Percentiles rank a stretch among this genome's conserved stretches.
phyloP scores from a whole-genome alignment of 441 rosid species.

The Croton laevigatus region DNA sequence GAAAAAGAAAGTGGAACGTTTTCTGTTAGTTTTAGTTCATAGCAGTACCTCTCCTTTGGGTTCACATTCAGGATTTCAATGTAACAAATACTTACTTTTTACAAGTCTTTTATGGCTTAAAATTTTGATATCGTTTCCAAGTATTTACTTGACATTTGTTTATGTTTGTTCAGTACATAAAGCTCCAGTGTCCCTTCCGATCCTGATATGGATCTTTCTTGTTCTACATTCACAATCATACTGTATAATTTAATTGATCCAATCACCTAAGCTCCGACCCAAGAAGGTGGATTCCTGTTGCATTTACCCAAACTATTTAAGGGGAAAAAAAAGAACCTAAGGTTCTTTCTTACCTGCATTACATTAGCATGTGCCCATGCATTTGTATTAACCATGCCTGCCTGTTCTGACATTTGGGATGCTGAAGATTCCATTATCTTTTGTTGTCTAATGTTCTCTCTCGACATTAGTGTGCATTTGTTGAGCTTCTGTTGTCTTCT shows the following conservation, averaged over 20 bases:
- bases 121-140: neutral
- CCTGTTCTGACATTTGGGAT: neutral
- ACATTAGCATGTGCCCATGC: neutral
- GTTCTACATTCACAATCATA: neutral
- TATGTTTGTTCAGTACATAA: neutral
- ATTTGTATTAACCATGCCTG: neutral
- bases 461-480: neutral
- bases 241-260: neutral
- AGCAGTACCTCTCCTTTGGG: neutral
- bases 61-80: neutral
- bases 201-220: neutral
- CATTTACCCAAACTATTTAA: neutral
- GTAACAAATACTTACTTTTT: neutral
- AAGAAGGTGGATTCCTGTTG: neutral
- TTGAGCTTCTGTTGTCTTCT: neutral
- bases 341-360: neutral
- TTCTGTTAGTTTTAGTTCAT: neutral
- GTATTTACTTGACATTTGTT: neutral
- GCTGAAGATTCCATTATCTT: neutral
- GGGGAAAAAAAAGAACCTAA: neutral
- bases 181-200: neutral
- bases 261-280: neutral
- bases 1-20: neutral
- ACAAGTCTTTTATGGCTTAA: neutral
- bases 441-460: neutral